Conservation (phyloP, 495 filamentous ascomycete species). For the Monascus purpureus region DNA sequence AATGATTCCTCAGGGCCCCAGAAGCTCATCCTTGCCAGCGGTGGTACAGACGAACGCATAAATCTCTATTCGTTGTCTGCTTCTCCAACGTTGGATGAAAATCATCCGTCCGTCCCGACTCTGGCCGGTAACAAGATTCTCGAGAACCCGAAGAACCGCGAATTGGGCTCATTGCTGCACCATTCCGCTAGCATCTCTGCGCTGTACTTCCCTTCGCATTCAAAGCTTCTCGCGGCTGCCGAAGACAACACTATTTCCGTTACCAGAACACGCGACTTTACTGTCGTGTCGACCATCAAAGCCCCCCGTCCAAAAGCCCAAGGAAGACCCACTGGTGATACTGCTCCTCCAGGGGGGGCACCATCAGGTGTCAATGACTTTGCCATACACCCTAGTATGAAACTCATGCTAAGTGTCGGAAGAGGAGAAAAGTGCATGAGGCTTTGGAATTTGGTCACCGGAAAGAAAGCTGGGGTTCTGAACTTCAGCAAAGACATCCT, state of each 20-base stretch:
- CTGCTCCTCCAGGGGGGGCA: constrained; percentile 66
- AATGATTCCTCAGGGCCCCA: constrained; percentile 37
- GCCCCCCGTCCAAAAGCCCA: constrained; percentile 70
- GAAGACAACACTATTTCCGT: constrained; percentile 86
- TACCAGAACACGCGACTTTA: constrained; percentile 78
- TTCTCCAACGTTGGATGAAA: constrained; percentile 37
- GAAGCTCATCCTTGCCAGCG: constrained; percentile 77
- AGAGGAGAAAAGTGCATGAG: constrained; percentile 83
- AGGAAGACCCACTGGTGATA: constrained; percentile 81
- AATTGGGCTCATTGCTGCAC: constrained; percentile 75
- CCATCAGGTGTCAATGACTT: constrained; percentile 90
- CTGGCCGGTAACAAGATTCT: constrained; percentile 53
- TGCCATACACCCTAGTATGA: constrained; percentile 89
- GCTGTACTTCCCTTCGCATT: constrained; percentile 69
- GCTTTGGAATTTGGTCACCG: constrained; percentile 93
- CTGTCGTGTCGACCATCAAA: constrained; percentile 77
- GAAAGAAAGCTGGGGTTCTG: constrained; percentile 84
- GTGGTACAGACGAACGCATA: constrained; percentile 83
- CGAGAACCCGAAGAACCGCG: constrained; percentile 74
- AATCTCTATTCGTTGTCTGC: constrained; percentile 87
- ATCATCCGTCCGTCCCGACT: constrained; percentile 38
- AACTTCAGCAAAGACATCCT: constrained; percentile 62
- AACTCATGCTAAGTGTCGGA: constrained; percentile 84
- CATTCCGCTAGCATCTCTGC: constrained; percentile 68
- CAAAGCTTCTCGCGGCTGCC: constrained; percentile 69